Base-by-base conservation (phyloP, 148 eudicot genomes). In the Camellia lanceoleosa region DNA sequence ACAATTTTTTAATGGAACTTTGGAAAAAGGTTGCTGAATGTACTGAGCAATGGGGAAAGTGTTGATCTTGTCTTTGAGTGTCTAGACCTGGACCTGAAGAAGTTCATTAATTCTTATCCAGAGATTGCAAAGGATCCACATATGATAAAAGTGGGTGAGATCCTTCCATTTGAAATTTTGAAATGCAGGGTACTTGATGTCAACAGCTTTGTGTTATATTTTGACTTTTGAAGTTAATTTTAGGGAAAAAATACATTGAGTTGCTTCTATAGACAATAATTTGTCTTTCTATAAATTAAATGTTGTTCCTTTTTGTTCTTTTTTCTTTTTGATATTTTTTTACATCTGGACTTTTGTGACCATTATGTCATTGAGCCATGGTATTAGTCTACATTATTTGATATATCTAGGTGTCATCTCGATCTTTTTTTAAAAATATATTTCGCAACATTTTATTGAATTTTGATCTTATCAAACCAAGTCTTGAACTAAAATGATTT, bases 61-160 rank as follows among this genome's bases (percentile, higher is more conserved):
- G 20, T 60, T 60, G 64, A 60, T 60, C 64, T 60, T 60, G 64
- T 60, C 7, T 60, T 60, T 19, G 64, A 60, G 64, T 60, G 19
- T 18, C 64, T 60, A 15, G 64, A 60, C 64, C 64, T 60, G 3
- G 64, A 60, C 64, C 20, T 60, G 20, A 60, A 60, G 7, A 15
- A 60, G 8, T 60, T 60, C 64, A 60, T 60, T 15, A 19, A 15
- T 60, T 60, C 64, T 60, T 60, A 60, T 60, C 64, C 64, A 18
- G 20, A 60, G 19, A 60, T 60, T 15, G 64, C 64, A 15, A 60
- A 60, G 20, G 20, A 60, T 60, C 64, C 64, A 15, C 5, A 7
- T 18, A 60, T 60, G 64, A 60, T 60, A 60, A 60, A 60, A 18
- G 64, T 60, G 64, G 64, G 64, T 60, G 64, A 60, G 64, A 60